Evolutionary conservation across 805 yeast species (phyloP), one percentile per base, ranked within the genome.

Genomic region (Lachancea sp.): DNA sequence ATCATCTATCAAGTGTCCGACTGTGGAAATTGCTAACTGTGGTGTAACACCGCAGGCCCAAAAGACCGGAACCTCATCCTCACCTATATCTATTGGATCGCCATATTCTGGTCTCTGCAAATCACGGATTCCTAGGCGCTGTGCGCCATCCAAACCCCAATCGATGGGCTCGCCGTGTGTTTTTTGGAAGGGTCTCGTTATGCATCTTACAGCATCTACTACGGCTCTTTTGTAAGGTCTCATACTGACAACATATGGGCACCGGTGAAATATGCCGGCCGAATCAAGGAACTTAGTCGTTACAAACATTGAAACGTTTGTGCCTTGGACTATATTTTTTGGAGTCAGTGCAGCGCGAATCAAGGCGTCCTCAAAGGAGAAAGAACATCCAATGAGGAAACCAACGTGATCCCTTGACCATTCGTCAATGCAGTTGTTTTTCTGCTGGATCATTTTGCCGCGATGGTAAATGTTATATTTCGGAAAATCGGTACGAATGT

Each of bases 11-110:
- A 47, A 34, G 11, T 45, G 45, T 13, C 62, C 65, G 8, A 50
- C 49, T 18, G 49, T 43, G 38, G 51, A 47, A 12, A 63, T 61
- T 2, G 66, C 68, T 3, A 50, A 32, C 42, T 66, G 70, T 3
- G 71, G 69, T 8, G 71, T 67, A 17, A 68, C 70, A 5, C 71
- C 71, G 41, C 72, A 68, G 1, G 63, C 71, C 71, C 71, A 68
- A 41, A 68, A 68, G 2, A 67, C 69, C 2, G 72, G 72, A 3
- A 68, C 42, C 38, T 68, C 71, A 32, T 54, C 68, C 0, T 50
- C 59, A 8, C 45, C 47, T 13, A 66, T 51, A 3, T 45, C 55
- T 4, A 60, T 51, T 1, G 57, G 28, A 12, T 64, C 67, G 5
- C 71, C 71, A 46, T 53, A 67, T 8, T 67, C 71, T 1, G 70